Conservation (phyloP, 208 protist genomes). For the Phytomonas sp. region DNA sequence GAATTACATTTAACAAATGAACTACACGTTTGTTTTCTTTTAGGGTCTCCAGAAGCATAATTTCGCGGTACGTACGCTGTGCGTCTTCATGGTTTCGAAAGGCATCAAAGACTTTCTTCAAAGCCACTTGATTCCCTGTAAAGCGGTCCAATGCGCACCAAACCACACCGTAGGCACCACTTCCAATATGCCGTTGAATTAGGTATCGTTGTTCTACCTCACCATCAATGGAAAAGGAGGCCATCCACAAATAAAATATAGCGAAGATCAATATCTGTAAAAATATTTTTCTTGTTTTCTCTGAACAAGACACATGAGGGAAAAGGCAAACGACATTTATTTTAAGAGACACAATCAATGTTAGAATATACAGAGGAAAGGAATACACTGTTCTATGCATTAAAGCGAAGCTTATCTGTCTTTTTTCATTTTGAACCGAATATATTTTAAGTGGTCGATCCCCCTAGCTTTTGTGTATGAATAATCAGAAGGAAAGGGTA, state of each 20-base stretch:
- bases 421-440: neutral
- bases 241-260: slow-evolving; percentile 11
- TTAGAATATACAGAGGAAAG: neutral
- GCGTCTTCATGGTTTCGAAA: slow-evolving; percentile 90
- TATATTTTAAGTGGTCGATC: neutral
- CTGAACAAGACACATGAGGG: neutral
- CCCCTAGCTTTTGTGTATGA: neutral
- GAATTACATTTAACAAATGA: slow-evolving; percentile 91
- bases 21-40: slow-evolving; percentile 85
- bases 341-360: too few species aligned
- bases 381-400: neutral
- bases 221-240: slow-evolving; percentile 51
- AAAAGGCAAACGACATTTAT: too few species aligned
- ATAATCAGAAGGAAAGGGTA: neutral
- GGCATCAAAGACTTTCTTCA: slow-evolving; percentile 98
- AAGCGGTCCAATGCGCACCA: slow-evolving; percentile 90
- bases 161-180: slow-evolving; percentile 93
- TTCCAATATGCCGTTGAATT: slow-evolving; percentile 91
- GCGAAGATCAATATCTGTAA: neutral
- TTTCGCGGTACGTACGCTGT: slow-evolving; percentile 94
- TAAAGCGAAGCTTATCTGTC: neutral
- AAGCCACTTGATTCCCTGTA: slow-evolving; percentile 77
- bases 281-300: neutral
- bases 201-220: slow-evolving; percentile 92
- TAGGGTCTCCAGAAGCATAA: slow-evolving; percentile 92